phyloP scores from a whole-genome alignment of 2,329 filamentous ascomycete species.

The Exophiala dermatitidis region DNA sequence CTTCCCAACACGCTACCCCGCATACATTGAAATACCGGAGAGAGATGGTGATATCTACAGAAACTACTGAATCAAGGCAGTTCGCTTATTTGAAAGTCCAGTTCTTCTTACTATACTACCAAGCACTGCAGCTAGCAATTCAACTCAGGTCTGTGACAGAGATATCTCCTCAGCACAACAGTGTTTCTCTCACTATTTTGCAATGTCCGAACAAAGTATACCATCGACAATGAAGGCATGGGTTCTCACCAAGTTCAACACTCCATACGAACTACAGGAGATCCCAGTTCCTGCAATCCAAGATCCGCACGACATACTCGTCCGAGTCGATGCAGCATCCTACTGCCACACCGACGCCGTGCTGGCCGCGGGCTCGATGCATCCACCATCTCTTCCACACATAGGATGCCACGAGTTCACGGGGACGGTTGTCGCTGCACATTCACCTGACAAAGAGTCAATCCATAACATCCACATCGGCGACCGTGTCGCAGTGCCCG shows the following conservation, averaged over 20 bases:
- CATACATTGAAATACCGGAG: too few species aligned
- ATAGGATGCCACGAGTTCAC: constrained; percentile 43
- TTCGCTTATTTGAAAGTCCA: too few species aligned
- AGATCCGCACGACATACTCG: constrained; percentile 39
- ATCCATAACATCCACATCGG: constrained; percentile 3
- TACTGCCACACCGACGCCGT: constrained; percentile 43
- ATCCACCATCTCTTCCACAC: constrained; percentile 36
- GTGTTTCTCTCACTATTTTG: too few species aligned
- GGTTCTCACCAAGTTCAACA: constrained; percentile 18
- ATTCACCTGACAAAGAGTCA: background rate
- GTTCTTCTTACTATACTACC: too few species aligned
- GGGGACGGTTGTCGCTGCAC: constrained; percentile 36
- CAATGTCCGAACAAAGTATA: too few species aligned
- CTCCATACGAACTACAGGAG: constrained; percentile 19
- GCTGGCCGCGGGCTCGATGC: constrained; percentile 33
- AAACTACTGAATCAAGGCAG: too few species aligned
- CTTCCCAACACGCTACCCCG: too few species aligned
- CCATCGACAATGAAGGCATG: constrained; percentile 21
- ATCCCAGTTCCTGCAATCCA: constrained; percentile 36
- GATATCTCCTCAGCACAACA: too few species aligned
- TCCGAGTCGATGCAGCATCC: constrained; percentile 42
- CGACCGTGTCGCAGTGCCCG: constrained; percentile 9
- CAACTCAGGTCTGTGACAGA: too few species aligned
- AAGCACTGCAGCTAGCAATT: too few species aligned
- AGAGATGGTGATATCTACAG: too few species aligned